phyloP scores from a whole-genome alignment of 352 stramenopile genomes.

The Elongisporangium prolatum region DNA sequence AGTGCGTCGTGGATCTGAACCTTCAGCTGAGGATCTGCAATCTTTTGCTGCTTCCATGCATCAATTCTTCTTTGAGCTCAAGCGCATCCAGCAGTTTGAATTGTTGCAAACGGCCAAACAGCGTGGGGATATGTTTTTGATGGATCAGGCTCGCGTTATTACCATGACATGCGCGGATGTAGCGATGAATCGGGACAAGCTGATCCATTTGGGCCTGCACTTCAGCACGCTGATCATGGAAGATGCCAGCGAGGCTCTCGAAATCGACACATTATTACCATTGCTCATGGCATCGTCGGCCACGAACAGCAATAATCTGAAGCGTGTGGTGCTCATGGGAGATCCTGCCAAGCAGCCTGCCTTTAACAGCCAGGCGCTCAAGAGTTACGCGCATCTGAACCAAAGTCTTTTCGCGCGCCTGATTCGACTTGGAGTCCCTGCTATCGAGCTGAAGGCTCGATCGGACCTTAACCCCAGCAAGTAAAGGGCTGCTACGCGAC shows the following conservation, averaged over 20 bases:
- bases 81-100: constrained; percentile 92
- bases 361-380: constrained; percentile 86
- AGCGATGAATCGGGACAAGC: constrained; percentile 79
- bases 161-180: constrained; percentile 96
- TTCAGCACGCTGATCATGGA: constrained; percentile 93
- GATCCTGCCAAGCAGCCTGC: constrained; percentile 92
- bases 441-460: constrained; percentile 77
- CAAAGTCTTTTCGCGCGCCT: constrained; percentile 95
- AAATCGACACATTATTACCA: constrained; percentile 92
- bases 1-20: constrained; percentile 20
- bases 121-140: constrained; percentile 93
- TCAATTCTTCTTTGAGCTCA: constrained; percentile 91
- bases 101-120: constrained; percentile 90
- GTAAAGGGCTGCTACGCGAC: constrained; percentile 7
- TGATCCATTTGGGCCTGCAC: constrained; percentile 81
- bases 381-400: constrained; percentile 88
- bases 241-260: constrained; percentile 93
- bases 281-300: constrained; percentile 80
- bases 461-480: neutral
- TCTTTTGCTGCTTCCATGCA: constrained; percentile 71
- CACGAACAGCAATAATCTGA: constrained; percentile 42
- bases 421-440: constrained; percentile 90
- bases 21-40: constrained; percentile 18
- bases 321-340: constrained; percentile 94
- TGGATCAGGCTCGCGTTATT: constrained; percentile 93